Conservation (phyloP, 1,139 yeast genomes). For the Kodamaea derodonti region DNA sequence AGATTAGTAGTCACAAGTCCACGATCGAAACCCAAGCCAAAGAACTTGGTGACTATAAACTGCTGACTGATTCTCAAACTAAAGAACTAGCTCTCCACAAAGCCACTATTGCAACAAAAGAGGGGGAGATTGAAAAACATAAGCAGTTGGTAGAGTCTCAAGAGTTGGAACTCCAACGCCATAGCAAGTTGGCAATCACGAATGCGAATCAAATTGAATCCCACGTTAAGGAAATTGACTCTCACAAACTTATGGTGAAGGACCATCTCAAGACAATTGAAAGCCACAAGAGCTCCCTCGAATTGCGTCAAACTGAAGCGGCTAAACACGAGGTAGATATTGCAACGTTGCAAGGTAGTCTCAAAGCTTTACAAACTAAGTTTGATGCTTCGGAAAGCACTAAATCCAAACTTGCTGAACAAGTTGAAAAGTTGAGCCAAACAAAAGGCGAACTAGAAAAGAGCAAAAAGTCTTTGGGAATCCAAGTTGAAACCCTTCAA, state of each 20-base stretch:
- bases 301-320: neutral
- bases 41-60: neutral
- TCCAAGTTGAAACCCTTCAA: neutral
- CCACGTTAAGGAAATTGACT: neutral
- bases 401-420: neutral
- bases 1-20: neutral
- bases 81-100: constrained; percentile 1
- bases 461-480: neutral
- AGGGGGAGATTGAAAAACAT: neutral
- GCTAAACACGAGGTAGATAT: constrained; percentile 1
- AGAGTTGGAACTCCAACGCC: no score
- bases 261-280: no score
- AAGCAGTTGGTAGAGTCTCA: neutral
- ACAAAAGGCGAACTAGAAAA: neutral
- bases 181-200: no score
- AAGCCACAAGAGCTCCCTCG: neutral
- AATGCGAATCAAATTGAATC: no score
- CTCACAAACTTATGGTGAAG: no score
- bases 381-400: constrained; percentile 1
- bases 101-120: neutral
- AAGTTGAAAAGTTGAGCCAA: constrained; percentile 2
- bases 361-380: neutral
- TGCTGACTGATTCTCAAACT: neutral
- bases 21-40: neutral
- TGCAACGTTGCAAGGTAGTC: neutral